Base-by-base conservation (phyloP, 805 yeast species). In the Saccharomycopsis fibuligera region DNA sequence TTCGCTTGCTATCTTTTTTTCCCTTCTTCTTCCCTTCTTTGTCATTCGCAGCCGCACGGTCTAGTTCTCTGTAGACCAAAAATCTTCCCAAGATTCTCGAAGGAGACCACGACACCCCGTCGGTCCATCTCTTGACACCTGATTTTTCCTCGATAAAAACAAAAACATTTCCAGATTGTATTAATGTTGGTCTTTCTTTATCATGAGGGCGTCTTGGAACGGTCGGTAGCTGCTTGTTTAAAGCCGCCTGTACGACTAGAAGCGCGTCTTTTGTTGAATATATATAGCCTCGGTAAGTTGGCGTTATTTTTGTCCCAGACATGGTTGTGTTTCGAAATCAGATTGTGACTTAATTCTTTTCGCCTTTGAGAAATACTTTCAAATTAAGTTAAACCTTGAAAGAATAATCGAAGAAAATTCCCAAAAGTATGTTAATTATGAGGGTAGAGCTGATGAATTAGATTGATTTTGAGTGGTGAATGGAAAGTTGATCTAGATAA, bases 71-170 rank as follows among this genome's bases (percentile, higher is more conserved):
- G 63, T 90, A 90, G 9, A 90, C 81, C 30, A 90, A 68, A 58
- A 90, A 90, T 50, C 93, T 72, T 4, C 96, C 96, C 24, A 88
- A 71, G 35, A 90, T 88, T 43, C 97, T 71, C 2, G 95, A 83
- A 0, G 97, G 96, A 2, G 90, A 80, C 98, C 98, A 90, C 12
- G 90, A 72, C 12, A 86, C 77, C n/a, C 96, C 96, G 60, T 90
- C 98, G 1, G 98, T 90, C 98, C 98, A 90, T 51, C 98, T 72
- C 61, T 85, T 86, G 52, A 90, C 89, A 2, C 91, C 89, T 0
- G 90, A 80, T 10, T 75, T 69, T 56, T 84, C 87, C 63, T 90
- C 96, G 42, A 83, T 76, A 60, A 90, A 89, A 1, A 91, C 87
- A 64, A 90, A 89, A 1, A 88, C 80, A 56, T 80, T 79, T 0